These are phyloP conservation scores for Penicillium angulare DNA, from an alignment of 495 filamentous ascomycete species.

Conservation along the genomic window DNA sequence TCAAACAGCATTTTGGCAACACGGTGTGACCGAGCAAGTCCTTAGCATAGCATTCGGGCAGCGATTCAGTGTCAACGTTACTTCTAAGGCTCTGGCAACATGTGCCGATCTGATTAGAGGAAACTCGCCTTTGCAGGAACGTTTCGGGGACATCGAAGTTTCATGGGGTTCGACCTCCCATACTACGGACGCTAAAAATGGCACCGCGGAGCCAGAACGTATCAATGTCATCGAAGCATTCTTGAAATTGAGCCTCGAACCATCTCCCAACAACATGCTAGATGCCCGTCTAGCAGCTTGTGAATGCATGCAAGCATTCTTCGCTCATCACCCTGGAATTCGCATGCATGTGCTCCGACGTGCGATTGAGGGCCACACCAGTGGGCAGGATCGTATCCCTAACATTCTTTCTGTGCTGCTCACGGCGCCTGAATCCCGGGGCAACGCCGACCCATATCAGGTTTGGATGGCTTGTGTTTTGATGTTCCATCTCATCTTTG, in stretches of 20 bases:
- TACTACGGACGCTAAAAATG: constrained; percentile 35
- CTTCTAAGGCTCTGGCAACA: constrained; percentile 78
- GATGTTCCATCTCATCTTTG: constrained; percentile 83
- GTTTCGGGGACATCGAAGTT: constrained; percentile 73
- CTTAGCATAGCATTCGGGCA: constrained; percentile 82
- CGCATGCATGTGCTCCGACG: constrained; percentile 79
- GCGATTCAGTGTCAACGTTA: constrained; percentile 70
- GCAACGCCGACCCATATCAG: constrained; percentile 78
- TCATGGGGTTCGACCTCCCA: constrained; percentile 33
- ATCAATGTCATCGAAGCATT: constrained; percentile 93
- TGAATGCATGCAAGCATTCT: constrained; percentile 90
- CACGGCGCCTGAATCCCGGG: constrained; percentile 53
- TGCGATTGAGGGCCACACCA: constrained; percentile 82
- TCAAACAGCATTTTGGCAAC: constrained; percentile 80
- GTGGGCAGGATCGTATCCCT: constrained; percentile 78
- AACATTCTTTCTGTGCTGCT: constrained; percentile 86
- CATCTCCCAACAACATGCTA: constrained; percentile 62
- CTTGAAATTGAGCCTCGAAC: constrained; percentile 79
- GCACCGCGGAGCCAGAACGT: constrained; percentile 45
- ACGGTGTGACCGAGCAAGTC: constrained; percentile 76
- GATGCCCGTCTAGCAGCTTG: constrained; percentile 82
- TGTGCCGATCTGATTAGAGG: constrained; percentile 87
- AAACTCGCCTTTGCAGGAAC: constrained; percentile 76
- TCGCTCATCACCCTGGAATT: constrained; percentile 74
- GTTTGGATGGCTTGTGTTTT: constrained; percentile 90